These are phyloP conservation scores for Clarireedia monteithiana DNA, from an alignment of 2,329 filamentous ascomycete genomes.

Conservation along the genomic window DNA sequence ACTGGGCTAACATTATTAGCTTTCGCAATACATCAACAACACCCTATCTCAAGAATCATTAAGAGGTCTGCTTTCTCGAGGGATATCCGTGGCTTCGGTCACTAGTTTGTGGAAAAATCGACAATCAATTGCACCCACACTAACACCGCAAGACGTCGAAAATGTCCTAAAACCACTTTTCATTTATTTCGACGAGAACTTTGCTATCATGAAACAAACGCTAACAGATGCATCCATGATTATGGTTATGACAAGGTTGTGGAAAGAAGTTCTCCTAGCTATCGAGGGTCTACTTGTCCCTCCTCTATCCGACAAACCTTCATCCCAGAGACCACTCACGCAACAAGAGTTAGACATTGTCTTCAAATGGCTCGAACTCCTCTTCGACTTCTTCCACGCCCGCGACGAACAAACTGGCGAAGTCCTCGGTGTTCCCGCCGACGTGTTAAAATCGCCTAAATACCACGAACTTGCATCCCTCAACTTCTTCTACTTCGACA, in stretches of 20 bases:
- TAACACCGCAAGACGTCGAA: constrained; percentile 67
- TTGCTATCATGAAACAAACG: constrained; percentile 97
- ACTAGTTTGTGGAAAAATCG: constrained; percentile 61
- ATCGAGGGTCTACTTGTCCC: constrained; percentile 87
- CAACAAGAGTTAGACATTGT: constrained; percentile 90
- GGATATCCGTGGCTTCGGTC: constrained; percentile 64
- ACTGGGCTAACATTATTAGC: constrained; percentile 39
- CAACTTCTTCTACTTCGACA: constrained; percentile 98
- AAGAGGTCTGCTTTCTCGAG: constrained; percentile 61
- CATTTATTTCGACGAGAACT: constrained; percentile 96
- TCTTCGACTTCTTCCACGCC: constrained; percentile 94
- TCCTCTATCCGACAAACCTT: constrained; percentile 89
- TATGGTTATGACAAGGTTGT: constrained; percentile 93
- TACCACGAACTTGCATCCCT: constrained; percentile 95
- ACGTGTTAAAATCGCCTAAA: constrained; percentile 92
- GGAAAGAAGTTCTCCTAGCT: constrained; percentile 94
- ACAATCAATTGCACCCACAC: constrained; percentile 44
- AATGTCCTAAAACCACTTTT: constrained; percentile 79
- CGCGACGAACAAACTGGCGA: constrained; percentile 77
- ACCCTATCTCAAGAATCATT: constrained; percentile 80
- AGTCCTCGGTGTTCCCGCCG: constrained; percentile 78
- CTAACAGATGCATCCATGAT: constrained; percentile 94
- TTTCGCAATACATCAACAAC: constrained; percentile 86
- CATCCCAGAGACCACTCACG: constrained; percentile 71
- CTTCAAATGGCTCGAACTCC: constrained; percentile 84